Conservation (phyloP, 2,329 filamentous ascomycete species). For the Pseudophaeomoniella oleicola region DNA sequence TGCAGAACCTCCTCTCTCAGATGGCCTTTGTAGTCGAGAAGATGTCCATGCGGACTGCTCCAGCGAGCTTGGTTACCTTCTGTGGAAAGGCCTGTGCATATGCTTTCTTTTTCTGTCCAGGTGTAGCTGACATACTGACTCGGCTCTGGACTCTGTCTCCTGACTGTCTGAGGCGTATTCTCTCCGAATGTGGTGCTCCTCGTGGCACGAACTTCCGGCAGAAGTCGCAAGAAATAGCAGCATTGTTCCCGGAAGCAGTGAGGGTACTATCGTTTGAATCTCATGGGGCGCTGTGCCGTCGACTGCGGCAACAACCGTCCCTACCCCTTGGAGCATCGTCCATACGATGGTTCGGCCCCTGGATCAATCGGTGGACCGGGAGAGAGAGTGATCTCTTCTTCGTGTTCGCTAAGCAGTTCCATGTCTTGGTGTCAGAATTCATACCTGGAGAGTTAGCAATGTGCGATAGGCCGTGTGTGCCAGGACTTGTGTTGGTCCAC, state of each 20-base stretch:
- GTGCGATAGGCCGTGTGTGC: conserved; percentile 49
- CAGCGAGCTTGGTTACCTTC: conserved; percentile 63
- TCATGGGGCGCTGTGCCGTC: conserved; percentile 42
- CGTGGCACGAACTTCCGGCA: conserved; percentile 33
- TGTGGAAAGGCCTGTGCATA: conserved; percentile 84
- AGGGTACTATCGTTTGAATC: conserved; percentile 48
- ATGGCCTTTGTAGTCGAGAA: conserved; percentile 80
- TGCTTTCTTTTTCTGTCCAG: conserved; percentile 83
- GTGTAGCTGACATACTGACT: conserved; percentile 68
- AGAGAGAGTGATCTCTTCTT: conserved; percentile 82
- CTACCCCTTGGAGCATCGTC: conserved; percentile 54
- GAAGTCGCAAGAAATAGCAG: conserved; percentile 47
- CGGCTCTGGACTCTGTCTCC: conserved; percentile 64
- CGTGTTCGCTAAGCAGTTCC: conserved; percentile 79
- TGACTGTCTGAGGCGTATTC: conserved; percentile 54
- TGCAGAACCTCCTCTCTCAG: conserved; percentile 66
- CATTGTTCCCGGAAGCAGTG: conserved; percentile 55
- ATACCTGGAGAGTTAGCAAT: conserved; percentile 40
- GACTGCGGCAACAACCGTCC: conserved; percentile 50
- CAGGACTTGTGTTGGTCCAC: conserved; percentile 67
- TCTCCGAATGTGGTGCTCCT: conserved; percentile 53
- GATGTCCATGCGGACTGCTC: conserved; percentile 63
- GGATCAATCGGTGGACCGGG: conserved; percentile 75
- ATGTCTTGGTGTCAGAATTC: conserved; percentile 63
- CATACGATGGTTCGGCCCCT: conserved; percentile 73